Base-by-base conservation (phyloP, 768 basidiomycete species). In the Pleurotus cornucopiae region DNA sequence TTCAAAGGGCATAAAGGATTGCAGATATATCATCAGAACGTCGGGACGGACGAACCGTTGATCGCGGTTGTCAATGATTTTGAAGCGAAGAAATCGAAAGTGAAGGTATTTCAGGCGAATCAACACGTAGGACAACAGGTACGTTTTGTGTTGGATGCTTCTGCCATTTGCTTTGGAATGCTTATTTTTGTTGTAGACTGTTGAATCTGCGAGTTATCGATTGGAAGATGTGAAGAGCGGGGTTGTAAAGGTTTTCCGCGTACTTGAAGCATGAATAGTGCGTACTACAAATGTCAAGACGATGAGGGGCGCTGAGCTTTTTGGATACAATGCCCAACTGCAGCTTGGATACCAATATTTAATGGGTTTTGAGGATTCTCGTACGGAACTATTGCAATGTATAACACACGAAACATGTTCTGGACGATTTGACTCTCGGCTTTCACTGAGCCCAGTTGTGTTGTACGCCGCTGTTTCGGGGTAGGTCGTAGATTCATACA, bases 141-240 rank as follows among this genome's bases (percentile, higher is more conserved):
- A 58, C 59, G 82, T 75, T 38, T 51, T 53, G 59, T 61, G 57
- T 58, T 61, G 57, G 41, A 49, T 43, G 40, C 20, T 55, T 30
- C 48, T 18, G 44, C 46, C 25, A 30, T 23, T 23, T 34, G 30
- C 30, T 11, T 34, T 11, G 0, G 7, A 9, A 34, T 34, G 30
- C 30, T 34, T 34, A 34, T 11, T 34, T 11, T 2, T 34, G 30
- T 43, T 7, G 57, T 59, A 76, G 73, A 77, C 75, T 60, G 86
- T 93, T 26, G 91, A 93, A 64, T 77, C 76, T 49, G 86, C 82
- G n/a, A 94, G 88, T 63, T 96, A 94, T 73, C 81, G 90, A 55
- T 71, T 94, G 68, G 92, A 95, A 41, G 94, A 95, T 74, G 66
- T 95, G 63, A 94, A 94, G 74, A 89, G 84, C 63, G 94, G 94